A percentile compares a stretch with the other conserved stretches of the same genome.
Evolutionary conservation across 441 rosid genomes (phyloP).

Genomic region (Arabidopsis lyrata): DNA sequence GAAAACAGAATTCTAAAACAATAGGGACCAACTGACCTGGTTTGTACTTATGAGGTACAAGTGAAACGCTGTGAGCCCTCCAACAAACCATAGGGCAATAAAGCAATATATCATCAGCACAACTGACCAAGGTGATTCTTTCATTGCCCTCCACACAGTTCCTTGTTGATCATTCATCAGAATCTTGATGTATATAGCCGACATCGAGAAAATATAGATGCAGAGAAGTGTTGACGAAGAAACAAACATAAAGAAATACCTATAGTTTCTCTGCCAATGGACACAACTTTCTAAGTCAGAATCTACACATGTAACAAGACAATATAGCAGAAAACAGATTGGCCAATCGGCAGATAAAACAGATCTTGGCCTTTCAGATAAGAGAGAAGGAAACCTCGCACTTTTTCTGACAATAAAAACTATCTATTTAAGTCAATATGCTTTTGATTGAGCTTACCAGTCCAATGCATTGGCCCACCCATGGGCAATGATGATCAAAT

Average conservation of each 20-base stretch:
- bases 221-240: slow-evolving; percentile 91
- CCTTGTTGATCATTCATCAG: slow-evolving; percentile 74
- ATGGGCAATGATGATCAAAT: slow-evolving; percentile 95
- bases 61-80: slow-evolving; percentile 97
- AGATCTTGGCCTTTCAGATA: slow-evolving; percentile 12
- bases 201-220: slow-evolving; percentile 86
- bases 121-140: slow-evolving; percentile 85
- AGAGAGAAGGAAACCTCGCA: slow-evolving; percentile 3
- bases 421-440: background rate
- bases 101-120: slow-evolving; percentile 83
- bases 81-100: slow-evolving; percentile 93
- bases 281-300: slow-evolving; percentile 29
- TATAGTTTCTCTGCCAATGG: slow-evolving; percentile 93
- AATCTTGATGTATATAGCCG: slow-evolving; percentile 82
- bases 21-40: slow-evolving; percentile 74
- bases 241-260: slow-evolving; percentile 96
- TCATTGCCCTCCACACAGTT: slow-evolving; percentile 91
- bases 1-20: slow-evolving; percentile 6
- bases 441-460: slow-evolving; percentile 55
- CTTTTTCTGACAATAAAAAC: too few relatives aligned
- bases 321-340: slow-evolving; percentile 6
- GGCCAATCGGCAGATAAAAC: background rate
- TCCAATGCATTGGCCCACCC: slow-evolving; percentile 99
- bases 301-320: slow-evolving; percentile 45
- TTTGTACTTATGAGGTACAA: slow-evolving; percentile 87